Conservation (phyloP, 345 rosid genomes). For the Eutrema japonicum region DNA sequence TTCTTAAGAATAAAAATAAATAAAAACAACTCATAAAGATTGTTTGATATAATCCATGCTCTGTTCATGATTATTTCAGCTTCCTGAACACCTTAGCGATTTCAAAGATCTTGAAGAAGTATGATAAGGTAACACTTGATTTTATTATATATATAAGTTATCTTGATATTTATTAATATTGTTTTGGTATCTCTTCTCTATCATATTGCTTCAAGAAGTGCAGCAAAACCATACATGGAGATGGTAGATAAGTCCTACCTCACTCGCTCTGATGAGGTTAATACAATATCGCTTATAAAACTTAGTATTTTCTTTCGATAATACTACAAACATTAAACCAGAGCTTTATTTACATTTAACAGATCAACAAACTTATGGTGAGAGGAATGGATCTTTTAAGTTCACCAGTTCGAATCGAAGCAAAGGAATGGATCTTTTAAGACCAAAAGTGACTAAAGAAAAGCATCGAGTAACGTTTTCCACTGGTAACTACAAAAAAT, state of each 20-base stretch:
- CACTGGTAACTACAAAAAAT: slow-evolving; percentile 46
- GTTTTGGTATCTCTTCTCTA: not conserved
- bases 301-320: not conserved
- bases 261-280: slow-evolving; percentile 50
- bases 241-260: slow-evolving; percentile 55
- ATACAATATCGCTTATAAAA: not conserved
- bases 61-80: slow-evolving; percentile 33
- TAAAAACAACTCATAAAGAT: not conserved
- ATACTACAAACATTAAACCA: not conserved
- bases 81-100: slow-evolving; percentile 52
- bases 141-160: not conserved
- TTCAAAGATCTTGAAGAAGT: slow-evolving; percentile 58
- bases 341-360: not conserved
- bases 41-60: not conserved
- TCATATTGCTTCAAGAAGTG: slow-evolving; percentile 51
- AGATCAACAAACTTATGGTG: slow-evolving; percentile 59
- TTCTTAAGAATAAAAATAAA: not conserved
- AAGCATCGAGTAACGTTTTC: slow-evolving; percentile 61
- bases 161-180: not conserved
- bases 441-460: slow-evolving; percentile 62
- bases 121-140: slow-evolving; percentile 50
- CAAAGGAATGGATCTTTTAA: slow-evolving; percentile 61
- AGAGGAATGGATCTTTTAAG: slow-evolving; percentile 66
- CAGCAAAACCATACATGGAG: slow-evolving; percentile 47
- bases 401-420: slow-evolving; percentile 55